A percentile compares a stretch with the other conserved stretches of the same genome.
phyloP scores from a whole-genome alignment of 305 asterid genomes.

The Rubia tinctorum region DNA sequence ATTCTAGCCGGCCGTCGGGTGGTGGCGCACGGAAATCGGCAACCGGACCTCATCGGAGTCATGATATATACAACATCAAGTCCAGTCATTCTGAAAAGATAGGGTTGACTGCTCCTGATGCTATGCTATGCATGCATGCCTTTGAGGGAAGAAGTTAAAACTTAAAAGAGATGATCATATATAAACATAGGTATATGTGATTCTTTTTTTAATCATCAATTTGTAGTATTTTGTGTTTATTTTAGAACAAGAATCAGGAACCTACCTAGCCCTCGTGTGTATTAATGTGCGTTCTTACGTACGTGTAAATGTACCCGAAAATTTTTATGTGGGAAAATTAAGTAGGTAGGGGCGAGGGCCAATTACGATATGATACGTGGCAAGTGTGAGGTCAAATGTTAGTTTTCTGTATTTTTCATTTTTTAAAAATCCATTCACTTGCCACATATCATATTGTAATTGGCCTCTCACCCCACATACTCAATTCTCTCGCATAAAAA shows the following conservation, averaged over 20 bases:
- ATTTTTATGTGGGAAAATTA: too few species aligned
- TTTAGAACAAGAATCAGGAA: neutral
- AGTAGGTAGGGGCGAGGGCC: too few species aligned
- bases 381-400: too few species aligned
- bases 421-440: too few species aligned
- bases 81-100: constrained; percentile 50
- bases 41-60: neutral
- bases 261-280: constrained; percentile 7
- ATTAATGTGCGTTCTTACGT: constrained; percentile 8
- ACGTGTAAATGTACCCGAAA: neutral
- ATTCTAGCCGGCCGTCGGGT: constrained; percentile 22
- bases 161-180: constrained; percentile 12
- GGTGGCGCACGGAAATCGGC: neutral
- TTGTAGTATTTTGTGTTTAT: neutral
- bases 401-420: too few species aligned
- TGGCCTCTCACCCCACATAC: too few species aligned
- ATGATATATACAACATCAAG: constrained; percentile 47
- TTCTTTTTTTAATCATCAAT: constrained; percentile 5
- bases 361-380: too few species aligned
- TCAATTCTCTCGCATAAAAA: too few species aligned
- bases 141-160: neutral
- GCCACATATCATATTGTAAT: too few species aligned
- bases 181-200: constrained; percentile 3
- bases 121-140: constrained; percentile 28
- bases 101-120: constrained; percentile 69